Evolutionary conservation across 2,329 filamentous ascomycete species (phyloP), one percentile per base, ranked within the genome.

Genomic region (Aspergillus japonicus): DNA sequence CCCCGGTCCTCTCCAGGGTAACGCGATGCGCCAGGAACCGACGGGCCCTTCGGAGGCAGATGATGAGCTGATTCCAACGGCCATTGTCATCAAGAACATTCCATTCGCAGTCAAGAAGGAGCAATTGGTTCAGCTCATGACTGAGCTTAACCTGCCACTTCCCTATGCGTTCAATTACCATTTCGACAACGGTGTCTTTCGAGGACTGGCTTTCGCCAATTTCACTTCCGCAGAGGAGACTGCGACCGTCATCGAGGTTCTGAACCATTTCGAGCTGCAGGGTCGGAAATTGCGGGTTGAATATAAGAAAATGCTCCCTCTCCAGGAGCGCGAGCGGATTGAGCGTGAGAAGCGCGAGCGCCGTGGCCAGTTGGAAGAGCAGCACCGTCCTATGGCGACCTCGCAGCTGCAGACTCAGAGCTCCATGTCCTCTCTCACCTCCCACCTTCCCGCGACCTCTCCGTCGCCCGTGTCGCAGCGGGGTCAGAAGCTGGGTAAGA

Each of bases 151-250:
- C 66, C 85, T 99, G 44, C 95, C 95, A 1, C 86, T 98, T 67
- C 95, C 95, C 0, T 99, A 99, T 73, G 95, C 95, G 12, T 99
- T 99, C 83, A 99, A 99, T 82, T 98, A 99, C 72, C 95, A 99
- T 77, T 99, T 99, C 73, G 95, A 99, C 74, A 96, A 96, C 70
- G 95, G 95, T 29, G 93, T 99, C 29, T 99, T 99, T 81, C 85
- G 95, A 59, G 95, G 95, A 6, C 82, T 99, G 54, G 95, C 95
- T 2, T 99, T 99, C 80, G 95, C 95, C 73, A 99, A 99, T 78
- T 99, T 98, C 76, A 96, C 95, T 39, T 96, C 92, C 16, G 87
- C 95, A 1, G 91, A 97, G 65, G 95, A 99, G 76, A 99, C 95
- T 0, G 89, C 91, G 12, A 85, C 89, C 53, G 95, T 98, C 53